These are phyloP conservation scores for Ganoderma lingzhi DNA, from an alignment of 1,284 basidiomycete genomes.

Conservation along the genomic window DNA sequence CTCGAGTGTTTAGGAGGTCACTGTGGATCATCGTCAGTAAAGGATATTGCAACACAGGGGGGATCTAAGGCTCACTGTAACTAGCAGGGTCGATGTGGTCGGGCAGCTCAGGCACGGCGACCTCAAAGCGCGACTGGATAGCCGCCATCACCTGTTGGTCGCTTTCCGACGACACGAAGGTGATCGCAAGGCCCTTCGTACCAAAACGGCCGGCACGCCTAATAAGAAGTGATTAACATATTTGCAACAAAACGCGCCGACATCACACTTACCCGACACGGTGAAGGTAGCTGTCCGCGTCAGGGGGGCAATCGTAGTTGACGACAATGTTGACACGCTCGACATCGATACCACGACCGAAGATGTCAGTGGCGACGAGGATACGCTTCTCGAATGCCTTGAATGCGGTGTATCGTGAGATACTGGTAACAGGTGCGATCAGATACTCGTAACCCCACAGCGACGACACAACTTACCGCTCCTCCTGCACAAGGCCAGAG, in stretches of 20 bases:
- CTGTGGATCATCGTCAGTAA: constrained; percentile 31
- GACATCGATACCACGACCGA: constrained; percentile 97
- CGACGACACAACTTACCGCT: constrained; percentile 72
- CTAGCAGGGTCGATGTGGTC: constrained; percentile 90
- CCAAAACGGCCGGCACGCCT: constrained; percentile 99
- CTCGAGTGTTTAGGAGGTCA: constrained; percentile 47
- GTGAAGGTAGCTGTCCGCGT: constrained; percentile 98
- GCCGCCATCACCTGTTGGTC: constrained; percentile 94
- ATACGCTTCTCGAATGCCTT: constrained; percentile 99
- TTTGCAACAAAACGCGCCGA: background rate
- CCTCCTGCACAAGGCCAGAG: constrained; percentile 93
- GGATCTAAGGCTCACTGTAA: constrained; percentile 70
- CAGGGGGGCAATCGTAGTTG: constrained; percentile 95
- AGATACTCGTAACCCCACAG: constrained; percentile 22
- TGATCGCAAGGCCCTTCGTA: constrained; percentile 99
- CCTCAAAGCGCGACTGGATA: constrained; percentile 93
- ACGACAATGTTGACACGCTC: constrained; percentile 97
- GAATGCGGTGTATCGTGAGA: constrained; percentile 98
- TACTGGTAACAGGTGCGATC: constrained; percentile 58
- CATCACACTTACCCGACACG: constrained; percentile 80
- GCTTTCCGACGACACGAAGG: constrained; percentile 91
- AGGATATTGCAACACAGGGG: background rate
- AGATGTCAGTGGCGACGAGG: constrained; percentile 97
- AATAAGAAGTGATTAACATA: background rate
- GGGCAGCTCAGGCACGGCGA: constrained; percentile 92